Evolutionary conservation across 2,329 filamentous ascomycete genomes (phyloP).

Genomic region (Venturia oleaginea): DNA sequence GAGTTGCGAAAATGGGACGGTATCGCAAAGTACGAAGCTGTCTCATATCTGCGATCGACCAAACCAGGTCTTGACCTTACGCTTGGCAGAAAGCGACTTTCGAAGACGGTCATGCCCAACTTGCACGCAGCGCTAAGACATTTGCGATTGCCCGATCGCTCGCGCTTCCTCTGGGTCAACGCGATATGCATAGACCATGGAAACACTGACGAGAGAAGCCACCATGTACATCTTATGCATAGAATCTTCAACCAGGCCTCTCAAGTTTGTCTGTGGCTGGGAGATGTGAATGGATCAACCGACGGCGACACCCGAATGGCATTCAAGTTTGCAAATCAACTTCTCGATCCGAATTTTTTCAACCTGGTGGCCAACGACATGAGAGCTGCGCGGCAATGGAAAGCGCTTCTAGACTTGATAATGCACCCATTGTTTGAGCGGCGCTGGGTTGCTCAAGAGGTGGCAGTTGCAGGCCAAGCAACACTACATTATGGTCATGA

Average conservation of each 20-base stretch:
- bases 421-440: conserved; percentile 22
- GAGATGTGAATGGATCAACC: conserved; percentile 22
- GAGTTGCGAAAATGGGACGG: neutral
- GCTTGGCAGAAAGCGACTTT: too few relatives aligned
- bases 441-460: conserved; percentile 36
- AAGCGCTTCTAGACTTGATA: conserved; percentile 28
- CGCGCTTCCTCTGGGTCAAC: conserved; percentile 1
- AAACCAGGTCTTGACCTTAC: too few relatives aligned
- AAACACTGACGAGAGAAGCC: conserved; percentile 22
- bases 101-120: neutral
- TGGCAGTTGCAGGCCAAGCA: conserved; percentile 27
- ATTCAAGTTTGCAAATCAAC: conserved; percentile 24
- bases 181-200: conserved; percentile 9
- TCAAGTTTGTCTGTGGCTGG: conserved; percentile 28
- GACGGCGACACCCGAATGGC: conserved; percentile 20
- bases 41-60: conserved; percentile 1
- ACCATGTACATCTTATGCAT: conserved; percentile 29
- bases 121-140: conserved; percentile 1
- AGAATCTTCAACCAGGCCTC: conserved; percentile 25
- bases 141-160: neutral
- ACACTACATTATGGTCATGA: conserved; percentile 31
- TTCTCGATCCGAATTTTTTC: conserved; percentile 25
- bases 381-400: conserved; percentile 22
- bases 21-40: neutral
- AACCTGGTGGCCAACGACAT: conserved; percentile 21